phyloP scores from a whole-genome alignment of 306 rosid species.

The Prunus campanulata region DNA sequence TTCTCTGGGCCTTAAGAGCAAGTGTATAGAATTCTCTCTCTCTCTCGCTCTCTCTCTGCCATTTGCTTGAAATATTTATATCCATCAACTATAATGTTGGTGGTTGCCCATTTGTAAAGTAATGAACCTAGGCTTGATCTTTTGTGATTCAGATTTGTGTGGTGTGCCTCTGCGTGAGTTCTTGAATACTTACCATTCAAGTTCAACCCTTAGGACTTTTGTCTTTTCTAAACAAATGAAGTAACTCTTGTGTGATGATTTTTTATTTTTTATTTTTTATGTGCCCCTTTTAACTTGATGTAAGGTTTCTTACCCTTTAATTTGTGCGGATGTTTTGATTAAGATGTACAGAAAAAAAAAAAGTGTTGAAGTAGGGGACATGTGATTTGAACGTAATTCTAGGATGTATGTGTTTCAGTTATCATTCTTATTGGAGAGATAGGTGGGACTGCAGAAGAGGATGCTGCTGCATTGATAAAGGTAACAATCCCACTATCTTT shows the following conservation, averaged over 20 bases:
- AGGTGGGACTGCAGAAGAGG: slow-evolving; percentile 99
- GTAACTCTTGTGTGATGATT: not conserved
- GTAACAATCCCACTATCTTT: slow-evolving; percentile 24
- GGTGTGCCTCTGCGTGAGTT: not conserved
- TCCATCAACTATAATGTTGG: too few relatives aligned
- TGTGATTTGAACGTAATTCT: not conserved
- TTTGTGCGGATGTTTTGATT: not conserved
- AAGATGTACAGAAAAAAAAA: too few relatives aligned
- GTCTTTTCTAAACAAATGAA: not conserved
- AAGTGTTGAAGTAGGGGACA: not conserved
- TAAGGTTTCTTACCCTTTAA: not conserved
- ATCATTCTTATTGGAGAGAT: slow-evolving; percentile 94
- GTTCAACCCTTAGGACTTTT: not conserved
- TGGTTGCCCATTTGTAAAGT: too few relatives aligned
- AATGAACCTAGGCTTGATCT: too few relatives aligned
- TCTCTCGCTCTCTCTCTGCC: too few relatives aligned
- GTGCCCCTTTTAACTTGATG: not conserved
- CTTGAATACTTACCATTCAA: not conserved
- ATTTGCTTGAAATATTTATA: too few relatives aligned
- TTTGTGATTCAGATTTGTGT: not conserved
- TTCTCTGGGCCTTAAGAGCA: too few relatives aligned
- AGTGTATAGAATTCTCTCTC: too few relatives aligned
- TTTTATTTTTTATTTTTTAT: too few relatives aligned
- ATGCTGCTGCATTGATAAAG: slow-evolving; percentile 98
- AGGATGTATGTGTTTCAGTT: slow-evolving; percentile 47